Evolutionary conservation across 2,329 filamentous ascomycete species (phyloP), one percentile per base, ranked within the genome.

Genomic region (Exophiala calicioides): DNA sequence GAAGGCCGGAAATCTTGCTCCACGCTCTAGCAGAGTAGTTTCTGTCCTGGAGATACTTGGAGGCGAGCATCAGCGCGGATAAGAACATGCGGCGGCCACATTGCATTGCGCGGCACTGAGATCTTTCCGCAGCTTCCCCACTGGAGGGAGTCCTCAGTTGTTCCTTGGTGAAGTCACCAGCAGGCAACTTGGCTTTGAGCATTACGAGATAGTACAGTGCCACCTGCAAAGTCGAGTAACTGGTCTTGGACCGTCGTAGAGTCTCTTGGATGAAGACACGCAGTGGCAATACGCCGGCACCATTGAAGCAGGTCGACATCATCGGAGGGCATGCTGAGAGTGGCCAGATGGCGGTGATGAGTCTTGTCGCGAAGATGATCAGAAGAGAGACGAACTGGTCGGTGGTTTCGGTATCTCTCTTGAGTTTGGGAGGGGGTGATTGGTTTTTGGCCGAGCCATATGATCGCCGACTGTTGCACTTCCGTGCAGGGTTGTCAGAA

Each of bases 1-100:
- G 89, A 47, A 98, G 76, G n/a, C 93, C 93, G 13, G 93, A 97
- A 60, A 98, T 98, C 76, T 95, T 97, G 69, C 91, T 97, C 93
- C 93, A 98, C 31, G 93, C 93, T 45, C 91, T 85, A 37, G 93
- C 90, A 10, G 93, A 97, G 70, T 95, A 98, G 71, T 97, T 98
- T 59, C 91, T 85, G 66, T 98, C 93, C 69, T 98, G 93, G 35
- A 98, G 76, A 66, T 97, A 98, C 74, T 98, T 98, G 26, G 93
- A 97, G 2, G 93, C 93, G 46, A 98, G 77, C 57, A 98, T 97
- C 52, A 98, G 77, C 36, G 91, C 90, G 8, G 93, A 85, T 43
- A 98, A 79, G 66, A 98, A 97, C 91, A 97, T 97, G 62, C 93
- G 89, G 53, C 93, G 86, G 44, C 93, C 93, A 68, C 93, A 97